Evolutionary conservation across 2,329 filamentous ascomycete genomes (phyloP), one percentile per base, ranked within the genome.

Genomic region (Cladosporium cucumerinum): DNA sequence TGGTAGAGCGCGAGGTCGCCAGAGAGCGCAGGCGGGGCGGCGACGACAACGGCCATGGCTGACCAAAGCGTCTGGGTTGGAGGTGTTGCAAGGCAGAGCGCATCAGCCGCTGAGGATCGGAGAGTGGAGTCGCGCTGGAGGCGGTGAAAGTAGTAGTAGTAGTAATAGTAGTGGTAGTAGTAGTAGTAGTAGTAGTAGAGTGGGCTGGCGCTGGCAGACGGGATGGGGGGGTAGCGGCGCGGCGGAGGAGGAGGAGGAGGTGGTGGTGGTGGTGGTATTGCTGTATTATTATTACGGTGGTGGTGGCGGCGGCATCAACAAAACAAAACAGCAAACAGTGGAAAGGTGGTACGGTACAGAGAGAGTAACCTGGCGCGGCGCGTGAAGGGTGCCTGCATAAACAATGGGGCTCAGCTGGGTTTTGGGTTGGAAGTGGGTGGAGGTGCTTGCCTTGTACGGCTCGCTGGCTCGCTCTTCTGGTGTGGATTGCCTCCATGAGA

Each of bases 1-100:
- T 96, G 90, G 84, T 96, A 98, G 73, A 97, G 90, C 75, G 87
- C 88, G 77, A 97, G 86, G 77, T 94, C 90, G 76, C 90, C 84
- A 78, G 91, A 89, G 78, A 97, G 85, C 87, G 81, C 63, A 85
- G 87, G 82, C 93, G 86, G 79, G 92, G 89, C 70, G 89, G 87
- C 72, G 87, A 62, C 60, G 21, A 62, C 60, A 16, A 62, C 49
- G 18, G 60, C 60, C 60, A 62, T 62, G 49, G 60, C 46, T 14
- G 49, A 55, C 48, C 51, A 54, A 30, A 18, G n/a, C 51, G 51
- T 54, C 25, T 54, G 51, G 28, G 51, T 32, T 26, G 46, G 46
- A 12, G 25, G 25, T 46, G 25, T 61, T 32, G 59, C 51, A 21
- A 54, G 16, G 30, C 43, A 36, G 46, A 48, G 59, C 48, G 59